A percentile compares a stretch with the other conserved stretches of the same genome.
Conservation (phyloP, 2,329 filamentous ascomycete genomes). For the Sporothrix pallida region DNA sequence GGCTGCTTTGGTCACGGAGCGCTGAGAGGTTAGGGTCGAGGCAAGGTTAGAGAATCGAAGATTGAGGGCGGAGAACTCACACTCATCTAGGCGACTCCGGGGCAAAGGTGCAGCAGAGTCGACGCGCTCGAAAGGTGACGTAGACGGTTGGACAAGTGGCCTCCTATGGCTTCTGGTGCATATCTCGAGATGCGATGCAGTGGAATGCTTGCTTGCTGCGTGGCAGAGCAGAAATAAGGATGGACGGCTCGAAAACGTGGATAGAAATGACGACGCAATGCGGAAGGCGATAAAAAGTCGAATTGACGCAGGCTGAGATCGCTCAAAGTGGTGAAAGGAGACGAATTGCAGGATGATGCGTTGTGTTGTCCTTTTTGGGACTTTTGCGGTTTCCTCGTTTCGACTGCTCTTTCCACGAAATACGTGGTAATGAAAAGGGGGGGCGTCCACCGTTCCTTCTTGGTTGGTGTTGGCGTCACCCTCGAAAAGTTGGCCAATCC, state of each 20-base stretch:
- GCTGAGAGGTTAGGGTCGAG: slow-evolving; percentile 29
- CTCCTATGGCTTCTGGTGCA: slow-evolving; percentile 24
- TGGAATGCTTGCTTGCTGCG: not conserved
- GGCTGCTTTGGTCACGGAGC: slow-evolving; percentile 65
- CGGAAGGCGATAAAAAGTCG: not conserved
- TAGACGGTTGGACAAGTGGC: not conserved
- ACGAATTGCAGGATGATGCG: not conserved
- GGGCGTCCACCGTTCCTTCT: slow-evolving; percentile 5
- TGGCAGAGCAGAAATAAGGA: not conserved
- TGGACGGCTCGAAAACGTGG: not conserved
- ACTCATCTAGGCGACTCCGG: slow-evolving; percentile 32
- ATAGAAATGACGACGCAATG: not conserved
- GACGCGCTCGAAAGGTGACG: not conserved
- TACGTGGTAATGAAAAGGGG: slow-evolving; percentile 18
- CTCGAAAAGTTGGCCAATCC: slow-evolving; percentile 12
- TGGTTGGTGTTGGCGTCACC: slow-evolving; percentile 12
- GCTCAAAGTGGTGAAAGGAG: not conserved
- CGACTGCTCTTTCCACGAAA: not conserved
- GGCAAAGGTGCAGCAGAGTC: not conserved
- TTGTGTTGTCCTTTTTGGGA: slow-evolving; percentile 20
- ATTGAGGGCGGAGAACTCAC: slow-evolving; percentile 6
- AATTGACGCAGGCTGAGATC: slow-evolving; percentile 12
- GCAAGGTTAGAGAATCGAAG: too few relatives aligned
- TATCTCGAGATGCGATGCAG: slow-evolving; percentile 4
- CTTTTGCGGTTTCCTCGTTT: slow-evolving; percentile 7